Base-by-base conservation (phyloP, 441 rosid genomes). In the Brassica balearica region DNA sequence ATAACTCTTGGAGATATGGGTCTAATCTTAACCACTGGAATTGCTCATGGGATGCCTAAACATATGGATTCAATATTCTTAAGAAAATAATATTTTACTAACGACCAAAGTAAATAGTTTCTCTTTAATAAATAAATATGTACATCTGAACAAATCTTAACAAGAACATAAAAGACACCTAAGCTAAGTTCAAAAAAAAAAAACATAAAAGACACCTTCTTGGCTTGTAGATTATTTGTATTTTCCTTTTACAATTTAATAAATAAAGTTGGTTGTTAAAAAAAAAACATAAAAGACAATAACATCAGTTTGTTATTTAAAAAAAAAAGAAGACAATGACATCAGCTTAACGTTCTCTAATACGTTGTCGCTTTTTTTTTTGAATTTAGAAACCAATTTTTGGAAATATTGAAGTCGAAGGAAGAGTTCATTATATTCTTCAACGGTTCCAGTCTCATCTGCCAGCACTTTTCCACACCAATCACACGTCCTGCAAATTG, bases 391-490 rank as follows among this genome's bases (percentile, higher is more conserved):
- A 43, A 6, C 59, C 1, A 1, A 12, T 0, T 48, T 29, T 60
- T 63, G 75, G 23, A 36, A 38, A 64, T 68, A 53, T 55, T 53
- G 68, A 43, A 20, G 29, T 4, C 15, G 77, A 59, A 67, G 22
- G 14, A 72, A 78, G 20, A 72, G 68, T 72, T 66, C 2, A 72
- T 59, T 78, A 59, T 66, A 78, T 32, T 72, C 73, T 1, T 78
- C 73, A 20, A 36, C 69, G 1, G 69, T 78, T 66, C 77, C 81
- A 10, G 71, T 78, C 19, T 66, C 81, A 66, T 72, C 77, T 20
- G 77, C 77, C 51, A 78, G n/a, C 14, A 78, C 23, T 59, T 78
- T 78, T 46, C 81, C 77, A 72, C 81, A 78, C 81, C 73, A 72
- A 60, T 72, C 12, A 72, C 77, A 78, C 0, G 77, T 7, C 46